Evolutionary conservation across 345 rosid species (phyloP), one percentile per base, ranked within the genome.

Genomic region (Syzygium aromaticum): DNA sequence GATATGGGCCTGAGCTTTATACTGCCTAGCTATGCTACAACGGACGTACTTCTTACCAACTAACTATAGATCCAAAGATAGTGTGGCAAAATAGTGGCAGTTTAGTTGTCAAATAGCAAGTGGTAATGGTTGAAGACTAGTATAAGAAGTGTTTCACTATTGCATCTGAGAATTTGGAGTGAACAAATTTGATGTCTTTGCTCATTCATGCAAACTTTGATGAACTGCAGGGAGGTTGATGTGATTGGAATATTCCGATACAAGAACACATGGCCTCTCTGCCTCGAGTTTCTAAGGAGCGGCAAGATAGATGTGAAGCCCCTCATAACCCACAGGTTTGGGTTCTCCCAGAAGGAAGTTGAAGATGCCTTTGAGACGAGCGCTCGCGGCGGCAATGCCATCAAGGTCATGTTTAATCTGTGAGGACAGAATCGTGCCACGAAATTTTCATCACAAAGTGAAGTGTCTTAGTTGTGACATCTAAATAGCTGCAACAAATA

Each of bases 251-350:
- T 94, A 30, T 95, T 95, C 90, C 91, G 96, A 63, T 96, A 96
- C 89, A 93, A 92, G 92, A 95, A 95, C 92, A 95, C 99, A n/a
- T 95, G 98, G 98, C 97, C 99, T 2, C 87, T 95, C 51, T 96
- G 99, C 93, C 88, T 96, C 14, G 95, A 95, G 91, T 92, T 96
- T 59, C 80, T 95, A 46, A 93, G 93, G 86, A 96, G 93, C 38
- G 98, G 98, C 7, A 95, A 95, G 94, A 93, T 98, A 77, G 96
- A 98, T 84, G 97, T 96, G n/a, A 95, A 95, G 90, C 98, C 98
- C 6, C 92, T 96, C 86, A 95, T 98, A 90, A 98, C 98, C 23
- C 98, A 96, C 88, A 92, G 98, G 92, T 98, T 94, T 84, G 94
- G 95, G 80, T 96, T 95, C 93, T 94, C 98, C 40, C 99, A 95